Evolutionary conservation across 2,329 filamentous ascomycete species (phyloP), one percentile per base, ranked within the genome.

Genomic region (Colletotrichum tropicicola): DNA sequence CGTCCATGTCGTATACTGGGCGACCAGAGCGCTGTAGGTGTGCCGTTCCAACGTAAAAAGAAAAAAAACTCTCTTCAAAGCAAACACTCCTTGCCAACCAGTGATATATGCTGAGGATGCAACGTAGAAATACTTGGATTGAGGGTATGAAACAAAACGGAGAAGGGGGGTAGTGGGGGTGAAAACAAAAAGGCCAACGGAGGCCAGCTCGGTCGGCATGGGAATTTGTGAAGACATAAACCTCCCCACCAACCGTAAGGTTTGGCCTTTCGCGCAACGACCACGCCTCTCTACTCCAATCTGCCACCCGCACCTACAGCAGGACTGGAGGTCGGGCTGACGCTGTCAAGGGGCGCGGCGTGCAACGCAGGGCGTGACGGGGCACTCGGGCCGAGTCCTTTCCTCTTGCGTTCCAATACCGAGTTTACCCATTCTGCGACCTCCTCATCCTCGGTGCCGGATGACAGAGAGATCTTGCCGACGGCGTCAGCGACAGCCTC

Each of bases 351-450:
- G 2, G 94, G 93, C 23, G 92, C 95, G 5, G 93, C 90, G 76
- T 98, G 96, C 67, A 98, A 79, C 3, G 96, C 94, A 15, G 96
- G 96, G 73, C 92, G 92, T 51, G 84, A 83, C 15, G 79, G 75
- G 51, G 82, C 83, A 5, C 81, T 83, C 43, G 73, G 74, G 39
- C 78, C 73, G 35, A 80, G 74, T 81, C 86, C 92, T 2, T 82
- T 85, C 67, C 82, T 84, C 72, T 89, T 89, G 71, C 86, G 86
- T 68, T 91, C 88, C 43, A 98, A 78, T 17, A 92, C 91, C 6
- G 80, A 82, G 39, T 84, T 85, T 1, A 97, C 95, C 96, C 96
- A 99, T 27, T 88, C 85, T 0, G 93, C 92, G 5, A 98, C 93
- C 75, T 98, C 94, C 37, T 85, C 81, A 71, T 99, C 95, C 56